These are phyloP conservation scores for Penicillium sp. DNA, from an alignment of 2,329 filamentous ascomycete species.

Conservation along the genomic window DNA sequence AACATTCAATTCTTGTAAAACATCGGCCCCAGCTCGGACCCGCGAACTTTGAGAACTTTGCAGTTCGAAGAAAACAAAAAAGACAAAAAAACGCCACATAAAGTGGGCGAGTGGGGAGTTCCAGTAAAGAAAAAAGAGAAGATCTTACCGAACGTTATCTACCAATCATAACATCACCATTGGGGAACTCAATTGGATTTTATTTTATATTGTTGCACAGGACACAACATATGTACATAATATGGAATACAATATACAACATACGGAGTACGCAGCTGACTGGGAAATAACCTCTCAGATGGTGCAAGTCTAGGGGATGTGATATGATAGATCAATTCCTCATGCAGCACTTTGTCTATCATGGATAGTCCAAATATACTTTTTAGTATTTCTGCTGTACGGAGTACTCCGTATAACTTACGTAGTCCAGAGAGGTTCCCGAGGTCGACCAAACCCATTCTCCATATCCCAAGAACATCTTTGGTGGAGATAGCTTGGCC, in stretches of 20 bases:
- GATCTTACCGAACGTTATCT: not conserved
- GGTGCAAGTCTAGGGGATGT: not conserved
- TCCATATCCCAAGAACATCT: not conserved
- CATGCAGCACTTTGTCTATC: not conserved
- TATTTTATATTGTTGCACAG: not conserved
- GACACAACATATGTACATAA: not conserved
- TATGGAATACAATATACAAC: too few species aligned
- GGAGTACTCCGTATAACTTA: not conserved
- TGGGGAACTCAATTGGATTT: not conserved
- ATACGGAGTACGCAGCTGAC: not conserved
- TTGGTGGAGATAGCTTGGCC: not conserved
- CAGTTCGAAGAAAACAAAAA: not conserved
- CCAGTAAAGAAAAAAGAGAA: not conserved
- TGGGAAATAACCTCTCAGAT: not conserved
- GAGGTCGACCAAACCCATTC: not conserved
- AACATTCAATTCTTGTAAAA: not conserved
- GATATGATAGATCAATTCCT: conserved; percentile 1
- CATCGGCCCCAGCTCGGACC: not conserved
- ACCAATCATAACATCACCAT: not conserved
- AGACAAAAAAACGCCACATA: not conserved
- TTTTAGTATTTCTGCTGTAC: not conserved
- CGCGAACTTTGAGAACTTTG: not conserved
- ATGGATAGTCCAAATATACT: not conserved
- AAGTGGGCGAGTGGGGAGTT: not conserved
- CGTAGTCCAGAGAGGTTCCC: not conserved